Base-by-base conservation (phyloP, 768 basidiomycete genomes). In the Cyclocybe cylindracea region DNA sequence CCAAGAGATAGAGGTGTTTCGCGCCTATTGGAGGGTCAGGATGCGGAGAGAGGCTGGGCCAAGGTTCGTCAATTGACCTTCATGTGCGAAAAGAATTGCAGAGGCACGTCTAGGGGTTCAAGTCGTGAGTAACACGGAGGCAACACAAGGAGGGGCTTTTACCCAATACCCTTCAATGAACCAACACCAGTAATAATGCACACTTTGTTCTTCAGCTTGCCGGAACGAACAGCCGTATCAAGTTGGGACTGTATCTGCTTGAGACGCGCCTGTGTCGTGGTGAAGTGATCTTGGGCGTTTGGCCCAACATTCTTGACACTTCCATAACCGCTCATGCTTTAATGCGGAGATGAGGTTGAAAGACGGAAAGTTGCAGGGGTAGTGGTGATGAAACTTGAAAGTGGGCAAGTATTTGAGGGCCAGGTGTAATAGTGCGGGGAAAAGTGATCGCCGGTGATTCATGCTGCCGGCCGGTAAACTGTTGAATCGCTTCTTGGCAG, bases 131-230 rank as follows among this genome's bases (percentile, higher is more conserved):
- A 24, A 40, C 41, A 16, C 48, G 16, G 48, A 46, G 24, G 24
- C 24, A 24, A 24, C 24, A 48, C 36, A 46, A 39, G 29, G 34
- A 44, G 29, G 49, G 16, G 16, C 8, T 53, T 82, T 58, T 70
- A 94, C 87, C 94, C 94, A 54, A 97, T 97, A 13, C 94, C 94
- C 64, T 87, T 86, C 58, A 88, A 64, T 14, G 91, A 94, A 31
- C 89, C 88, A 31, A 87, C 92, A 13, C 94, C 94, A 0, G 94
- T 96, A 59, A 96, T 80, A 50, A 96, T 78, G 60, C 87, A 91
- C 19, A 94, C 90, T 67, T 93, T 95, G 56, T 78, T 84, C 63
- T 77, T 78, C 56, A 95, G 76, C 60, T 84, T 78, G 14, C 70
- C 73, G 29, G 75, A 69, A 38, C 85, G 78, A 31, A 84, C 75